Evolutionary conservation across 1,284 basidiomycete species (phyloP).

Genomic region (Moesziomyces globuligerus): DNA sequence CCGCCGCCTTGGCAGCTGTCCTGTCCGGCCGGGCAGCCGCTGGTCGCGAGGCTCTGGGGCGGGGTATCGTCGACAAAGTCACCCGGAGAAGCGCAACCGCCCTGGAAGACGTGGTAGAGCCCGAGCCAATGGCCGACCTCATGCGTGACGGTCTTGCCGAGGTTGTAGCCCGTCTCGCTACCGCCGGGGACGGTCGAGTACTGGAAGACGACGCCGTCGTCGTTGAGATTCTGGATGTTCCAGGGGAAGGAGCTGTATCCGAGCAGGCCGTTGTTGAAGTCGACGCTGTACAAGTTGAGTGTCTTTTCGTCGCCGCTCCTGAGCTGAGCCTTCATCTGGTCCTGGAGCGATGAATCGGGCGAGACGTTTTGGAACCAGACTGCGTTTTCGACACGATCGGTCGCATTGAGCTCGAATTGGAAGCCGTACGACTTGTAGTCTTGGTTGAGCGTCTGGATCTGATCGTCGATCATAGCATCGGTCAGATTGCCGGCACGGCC

Average conservation of each 20-base stretch:
- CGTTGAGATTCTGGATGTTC: conserved; percentile 7
- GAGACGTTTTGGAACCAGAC: conserved; percentile 72
- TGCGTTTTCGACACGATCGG: conserved; percentile 68
- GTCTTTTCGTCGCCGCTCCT: conserved; percentile 69
- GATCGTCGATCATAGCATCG: conserved; percentile 39
- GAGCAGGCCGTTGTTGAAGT: conserved; percentile 39
- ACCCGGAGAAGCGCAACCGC: conserved; percentile 71
- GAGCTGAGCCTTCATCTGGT: conserved; percentile 72
- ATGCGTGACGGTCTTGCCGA: conserved; percentile 73
- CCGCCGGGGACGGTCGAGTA: conserved; percentile 71
- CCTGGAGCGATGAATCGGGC: conserved; percentile 69
- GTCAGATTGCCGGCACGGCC: conserved; percentile 32
- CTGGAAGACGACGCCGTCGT: conserved; percentile 44
- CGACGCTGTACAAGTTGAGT: conserved; percentile 73
- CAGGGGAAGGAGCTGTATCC: conserved; percentile 71
- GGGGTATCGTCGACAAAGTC: conserved; percentile 73
- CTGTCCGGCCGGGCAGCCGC: conserved; percentile 39
- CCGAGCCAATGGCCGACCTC: conserved; percentile 71
- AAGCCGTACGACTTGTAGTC: conserved; percentile 70
- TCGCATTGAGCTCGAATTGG: conserved; percentile 70
- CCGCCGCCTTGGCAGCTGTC: conserved; percentile 45
- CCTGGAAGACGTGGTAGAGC: conserved; percentile 74
- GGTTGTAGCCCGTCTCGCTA: conserved; percentile 70
- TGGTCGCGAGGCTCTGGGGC: conserved; percentile 41
- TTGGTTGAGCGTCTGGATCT: conserved; percentile 72